Base-by-base conservation (phyloP, 768 basidiomycete species). In the Pisolithus sp. region DNA sequence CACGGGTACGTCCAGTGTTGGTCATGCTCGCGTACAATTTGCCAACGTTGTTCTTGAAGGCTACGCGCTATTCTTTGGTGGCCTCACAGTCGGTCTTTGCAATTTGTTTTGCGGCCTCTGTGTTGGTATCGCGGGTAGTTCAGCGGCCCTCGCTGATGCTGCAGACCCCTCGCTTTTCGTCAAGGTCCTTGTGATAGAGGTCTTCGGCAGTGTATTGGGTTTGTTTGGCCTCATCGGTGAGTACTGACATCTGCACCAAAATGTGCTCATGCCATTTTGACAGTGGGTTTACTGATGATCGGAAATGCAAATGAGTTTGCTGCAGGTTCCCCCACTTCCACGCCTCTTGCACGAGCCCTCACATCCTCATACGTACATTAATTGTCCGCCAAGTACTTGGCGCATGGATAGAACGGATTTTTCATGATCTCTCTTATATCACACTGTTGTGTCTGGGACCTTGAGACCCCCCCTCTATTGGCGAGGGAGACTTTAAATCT, bases 21-120 rank as follows among this genome's bases (percentile, higher is more conserved):
- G 40, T 46, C 20, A 49, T 30, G 49, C 41, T 8, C 46, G 5
- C 9, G 20, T 24, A 21, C 46, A 43, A 18, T 7, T 20, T 40
- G 18, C 50, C 21, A 30, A 26, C 13, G 26, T 39, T 23, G 34
- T 50, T 13, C 20, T n/a, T 15, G 6, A 12, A 91, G 91, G 93
- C 5, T 97, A 81, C 61, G 86, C 95, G 3, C 78, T 98, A 47
- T 98, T 99, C 78, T 98, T 94, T 86, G 94, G 93, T 21, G 96
- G 96, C 28, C 72, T 97, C 31, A 93, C 93, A 2, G 94, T 95
- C 26, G 96, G 96, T 15, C 65, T 83, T 4, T 98, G 95, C 71
- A 98, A 98, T 69, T 79, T 98, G 23, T 77, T 99, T 20, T 98
- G 96, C 54, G 96, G 96, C 54, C 71, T 97, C 52, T 89, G 85